A percentile compares a stretch with the other conserved stretches of the same genome.
These are phyloP conservation scores for Ustilago lituana DNA, from an alignment of 1,284 basidiomycete genomes.

Conservation along the genomic window DNA sequence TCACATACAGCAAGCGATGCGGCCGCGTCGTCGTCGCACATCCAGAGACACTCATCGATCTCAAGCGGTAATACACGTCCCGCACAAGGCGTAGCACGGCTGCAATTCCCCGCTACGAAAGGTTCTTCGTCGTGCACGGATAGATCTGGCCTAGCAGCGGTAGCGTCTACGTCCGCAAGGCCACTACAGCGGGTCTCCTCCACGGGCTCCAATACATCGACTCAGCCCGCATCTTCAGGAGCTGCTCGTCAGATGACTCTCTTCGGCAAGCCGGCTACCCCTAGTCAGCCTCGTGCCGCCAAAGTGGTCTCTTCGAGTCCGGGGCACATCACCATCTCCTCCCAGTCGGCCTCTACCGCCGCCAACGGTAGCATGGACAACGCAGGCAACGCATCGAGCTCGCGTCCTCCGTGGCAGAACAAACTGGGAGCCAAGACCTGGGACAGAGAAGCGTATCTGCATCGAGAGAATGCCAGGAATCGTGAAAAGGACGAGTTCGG, in stretches of 20 bases:
- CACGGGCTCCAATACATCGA: constrained; percentile 11
- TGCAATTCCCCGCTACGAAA: constrained; percentile 1
- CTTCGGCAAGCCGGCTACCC: constrained; percentile 29
- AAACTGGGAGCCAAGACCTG: constrained; percentile 46
- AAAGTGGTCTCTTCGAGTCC: constrained; percentile 30
- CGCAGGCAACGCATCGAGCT: neutral
- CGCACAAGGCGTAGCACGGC: neutral
- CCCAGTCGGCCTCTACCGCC: constrained; percentile 19
- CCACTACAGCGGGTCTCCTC: constrained; percentile 25
- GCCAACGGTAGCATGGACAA: neutral
- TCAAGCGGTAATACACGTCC: neutral
- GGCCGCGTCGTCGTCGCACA: constrained; percentile 1
- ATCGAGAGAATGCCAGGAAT: constrained; percentile 39
- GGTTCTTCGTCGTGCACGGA: constrained; percentile 2
- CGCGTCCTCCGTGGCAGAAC: constrained; percentile 17
- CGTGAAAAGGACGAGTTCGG: constrained; percentile 28
- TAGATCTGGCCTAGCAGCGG: constrained; percentile 9
- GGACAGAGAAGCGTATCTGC: constrained; percentile 44
- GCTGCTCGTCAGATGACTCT: constrained; percentile 34
- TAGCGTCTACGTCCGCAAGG: constrained; percentile 18
- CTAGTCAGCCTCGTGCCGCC: constrained; percentile 13
- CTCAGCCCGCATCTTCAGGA: constrained; percentile 26
- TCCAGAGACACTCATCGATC: constrained; percentile 7
- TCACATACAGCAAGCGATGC: neutral
- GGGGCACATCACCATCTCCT: constrained; percentile 45